Evolutionary conservation across 441 rosid genomes (phyloP), one percentile per base, ranked within the genome.

Genomic region (Corymbia calophylla): DNA sequence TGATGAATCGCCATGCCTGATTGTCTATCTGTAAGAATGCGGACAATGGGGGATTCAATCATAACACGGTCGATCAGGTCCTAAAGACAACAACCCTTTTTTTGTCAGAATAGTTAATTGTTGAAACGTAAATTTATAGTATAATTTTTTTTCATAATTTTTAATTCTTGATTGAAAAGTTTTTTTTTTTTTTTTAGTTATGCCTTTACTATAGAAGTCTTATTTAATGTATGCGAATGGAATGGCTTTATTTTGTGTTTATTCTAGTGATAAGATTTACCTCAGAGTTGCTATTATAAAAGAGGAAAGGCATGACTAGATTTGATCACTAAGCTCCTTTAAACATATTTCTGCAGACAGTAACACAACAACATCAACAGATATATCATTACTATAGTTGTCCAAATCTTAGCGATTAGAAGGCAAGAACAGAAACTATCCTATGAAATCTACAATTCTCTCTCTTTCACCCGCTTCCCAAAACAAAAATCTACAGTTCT

Each of bases 261-360:
- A 0, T 31, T 16, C 5, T 0, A 11, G 6, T 5, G 0, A 8
- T 31, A 0, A 1, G 6, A 23, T 73, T 73, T 1, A 23, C 9
- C 27, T 73, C 1, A 39, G 5, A 39, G 3, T 39, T 73, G 49
- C 5, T 39, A 73, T 39, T 44, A 39, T 73, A 16, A 12, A 39
- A 77, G 51, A 1, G 18, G 10, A 23, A 44, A 5, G n/a, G 84
- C 84, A 23, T 23, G 15, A 44, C 44, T 23, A 44, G 16, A 77
- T 77, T 77, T 21, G n/a, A 77, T 23, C 8, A 47, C 84, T 77
- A 23, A 51, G 51, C 16, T 77, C 84, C 84, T 23, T 12, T 39
- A 39, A 73, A 39, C 82, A 21, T 21, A 13, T 49, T 9, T 25
- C n/a, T 5, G 49, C 17, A 21, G 29, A 73, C 6, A 27, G 44